These are phyloP conservation scores for Cyamopsis tetragonoloba DNA, from an alignment of 306 rosid species.

Conservation along the genomic window DNA sequence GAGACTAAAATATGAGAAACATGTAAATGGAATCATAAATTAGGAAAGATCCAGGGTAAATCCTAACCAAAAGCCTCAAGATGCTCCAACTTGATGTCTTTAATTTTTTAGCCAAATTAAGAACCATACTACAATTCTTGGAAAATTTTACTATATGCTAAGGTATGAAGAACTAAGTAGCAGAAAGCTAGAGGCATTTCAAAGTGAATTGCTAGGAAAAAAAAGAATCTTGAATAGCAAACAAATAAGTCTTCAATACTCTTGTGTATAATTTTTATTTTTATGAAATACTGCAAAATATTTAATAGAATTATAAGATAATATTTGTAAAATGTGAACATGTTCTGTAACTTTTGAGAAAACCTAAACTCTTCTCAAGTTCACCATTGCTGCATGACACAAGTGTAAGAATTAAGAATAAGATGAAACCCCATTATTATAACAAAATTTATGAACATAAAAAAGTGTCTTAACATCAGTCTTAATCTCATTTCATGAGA, in stretches of 20 bases:
- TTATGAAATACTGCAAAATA: background rate
- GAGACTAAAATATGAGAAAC: no score
- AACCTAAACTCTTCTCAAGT: conserved; percentile 96
- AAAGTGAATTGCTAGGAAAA: background rate
- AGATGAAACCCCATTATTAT: conserved; percentile 9
- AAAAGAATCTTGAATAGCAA: conserved; percentile 5
- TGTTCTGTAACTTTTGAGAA: conserved; percentile 66
- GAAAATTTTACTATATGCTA: background rate
- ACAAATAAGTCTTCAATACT: background rate
- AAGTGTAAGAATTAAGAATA: background rate
- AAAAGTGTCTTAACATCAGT: conserved; percentile 47
- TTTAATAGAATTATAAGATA: background rate
- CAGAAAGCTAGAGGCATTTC: background rate
- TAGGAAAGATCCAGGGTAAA: no score
- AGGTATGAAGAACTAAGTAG: background rate
- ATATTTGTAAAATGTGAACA: background rate
- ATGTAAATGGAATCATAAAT: no score
- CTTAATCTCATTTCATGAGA: conserved; percentile 80
- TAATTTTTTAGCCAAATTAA: no score
- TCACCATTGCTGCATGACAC: conserved; percentile 68
- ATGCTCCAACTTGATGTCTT: no score
- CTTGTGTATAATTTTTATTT: background rate
- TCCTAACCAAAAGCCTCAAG: no score
- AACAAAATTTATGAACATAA: background rate
- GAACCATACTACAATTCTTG: no score